Percentiles rank a stretch among this genome's conserved stretches.
These are phyloP conservation scores for Aspergillus carbonarius DNA, from an alignment of 2,329 filamentous ascomycete genomes.

Conservation along the genomic window DNA sequence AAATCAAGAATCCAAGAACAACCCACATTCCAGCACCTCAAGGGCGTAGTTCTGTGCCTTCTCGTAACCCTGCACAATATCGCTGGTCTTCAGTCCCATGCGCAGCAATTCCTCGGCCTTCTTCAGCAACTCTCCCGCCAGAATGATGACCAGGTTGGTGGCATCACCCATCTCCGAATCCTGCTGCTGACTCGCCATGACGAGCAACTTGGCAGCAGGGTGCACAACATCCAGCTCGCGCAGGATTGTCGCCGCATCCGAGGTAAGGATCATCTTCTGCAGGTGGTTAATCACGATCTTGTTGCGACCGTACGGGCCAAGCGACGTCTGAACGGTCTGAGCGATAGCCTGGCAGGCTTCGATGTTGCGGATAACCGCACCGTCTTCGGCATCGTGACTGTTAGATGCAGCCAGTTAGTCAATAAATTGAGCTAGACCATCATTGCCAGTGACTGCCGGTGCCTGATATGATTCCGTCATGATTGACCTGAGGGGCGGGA, in stretches of 20 bases:
- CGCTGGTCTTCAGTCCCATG: constrained; percentile 97
- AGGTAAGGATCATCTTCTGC: constrained; percentile 99
- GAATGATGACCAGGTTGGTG: constrained; percentile 93
- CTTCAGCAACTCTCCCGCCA: constrained; percentile 91
- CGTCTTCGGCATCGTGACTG: constrained; percentile 99
- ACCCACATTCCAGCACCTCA: constrained; percentile 71
- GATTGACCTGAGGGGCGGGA: constrained; percentile 10
- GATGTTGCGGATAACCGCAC: constrained; percentile 96
- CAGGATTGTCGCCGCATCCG: constrained; percentile 94
- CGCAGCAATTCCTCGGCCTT: constrained; percentile 96
- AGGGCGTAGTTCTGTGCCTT: constrained; percentile 87
- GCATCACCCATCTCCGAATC: constrained; percentile 99
- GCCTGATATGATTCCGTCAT: neutral
- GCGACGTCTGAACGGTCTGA: constrained; percentile 92
- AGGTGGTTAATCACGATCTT: constrained; percentile 99
- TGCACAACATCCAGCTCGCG: constrained; percentile 97
- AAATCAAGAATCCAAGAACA: neutral
- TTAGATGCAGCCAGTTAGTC: constrained; percentile 20
- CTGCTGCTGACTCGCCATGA: constrained; percentile 99
- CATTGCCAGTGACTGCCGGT: neutral
- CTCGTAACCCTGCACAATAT: constrained; percentile 95
- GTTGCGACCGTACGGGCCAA: constrained; percentile 96
- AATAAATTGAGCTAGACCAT: neutral
- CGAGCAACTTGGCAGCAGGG: constrained; percentile 92
- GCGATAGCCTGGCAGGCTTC: constrained; percentile 96